Evolutionary conservation across 192 early-diverging fungal genomes (phyloP).

Genomic region (Obelidium mucronatum): DNA sequence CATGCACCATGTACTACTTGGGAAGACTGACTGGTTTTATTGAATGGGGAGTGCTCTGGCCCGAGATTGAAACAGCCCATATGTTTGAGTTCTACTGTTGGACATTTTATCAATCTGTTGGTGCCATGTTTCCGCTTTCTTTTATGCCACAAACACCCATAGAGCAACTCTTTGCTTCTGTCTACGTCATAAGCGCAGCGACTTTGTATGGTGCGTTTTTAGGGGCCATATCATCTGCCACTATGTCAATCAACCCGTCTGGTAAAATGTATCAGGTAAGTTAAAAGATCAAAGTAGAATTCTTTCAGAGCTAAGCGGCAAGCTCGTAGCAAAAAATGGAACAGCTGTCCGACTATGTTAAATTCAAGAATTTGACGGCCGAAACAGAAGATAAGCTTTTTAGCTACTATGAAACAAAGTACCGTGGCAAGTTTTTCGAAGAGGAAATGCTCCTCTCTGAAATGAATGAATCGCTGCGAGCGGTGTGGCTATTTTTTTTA

Average conservation of each 20-base stretch:
- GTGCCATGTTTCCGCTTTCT: conserved; percentile 38
- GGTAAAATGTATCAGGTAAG: conserved; percentile 26
- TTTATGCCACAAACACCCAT: neutral
- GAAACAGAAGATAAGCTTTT: conserved; percentile 26
- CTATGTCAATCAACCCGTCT: conserved; percentile 28
- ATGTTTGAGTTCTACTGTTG: conserved; percentile 3
- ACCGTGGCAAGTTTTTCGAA: conserved; percentile 44
- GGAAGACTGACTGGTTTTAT: conserved; percentile 22
- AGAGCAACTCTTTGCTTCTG: conserved; percentile 2
- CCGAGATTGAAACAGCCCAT: neutral
- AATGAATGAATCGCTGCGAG: conserved; percentile 36
- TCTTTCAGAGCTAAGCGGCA: too few relatives aligned
- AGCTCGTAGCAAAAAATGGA: conserved; percentile 44
- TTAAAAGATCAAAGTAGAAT: too few relatives aligned
- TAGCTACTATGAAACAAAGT: conserved; percentile 38
- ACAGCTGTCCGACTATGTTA: conserved; percentile 40
- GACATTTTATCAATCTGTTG: conserved; percentile 29
- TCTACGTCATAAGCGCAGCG: conserved; percentile 6
- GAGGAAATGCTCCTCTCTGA: conserved; percentile 29
- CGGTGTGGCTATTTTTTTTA: conserved; percentile 14
- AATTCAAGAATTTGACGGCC: conserved; percentile 20
- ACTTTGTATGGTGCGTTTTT: conserved; percentile 26
- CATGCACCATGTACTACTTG: conserved; percentile 22
- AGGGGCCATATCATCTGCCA: conserved; percentile 24
- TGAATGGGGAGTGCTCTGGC: conserved; percentile 4